These are phyloP conservation scores for Musa acuminata DNA, from an alignment of 176 grass and related monocot species.

Conservation along the genomic window DNA sequence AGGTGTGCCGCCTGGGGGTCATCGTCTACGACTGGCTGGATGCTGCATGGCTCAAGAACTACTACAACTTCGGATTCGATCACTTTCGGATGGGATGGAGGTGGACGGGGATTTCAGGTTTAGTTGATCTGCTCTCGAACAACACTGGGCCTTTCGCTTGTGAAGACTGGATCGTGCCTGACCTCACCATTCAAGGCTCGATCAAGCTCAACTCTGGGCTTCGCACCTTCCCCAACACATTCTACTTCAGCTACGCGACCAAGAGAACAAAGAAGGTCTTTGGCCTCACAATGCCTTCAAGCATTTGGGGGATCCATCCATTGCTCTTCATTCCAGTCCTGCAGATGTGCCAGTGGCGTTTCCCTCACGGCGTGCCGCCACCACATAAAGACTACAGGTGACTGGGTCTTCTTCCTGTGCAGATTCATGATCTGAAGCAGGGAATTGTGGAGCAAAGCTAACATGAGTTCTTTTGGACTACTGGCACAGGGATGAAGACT, in stretches of 20 bases:
- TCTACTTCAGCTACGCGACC: constrained; percentile 98
- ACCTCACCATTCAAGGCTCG: constrained; percentile 82
- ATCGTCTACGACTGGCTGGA: constrained; percentile 85
- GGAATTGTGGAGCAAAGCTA: neutral
- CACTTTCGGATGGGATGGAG: constrained; percentile 82
- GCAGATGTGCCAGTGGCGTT: constrained; percentile 89
- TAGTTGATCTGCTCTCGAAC: constrained; percentile 66
- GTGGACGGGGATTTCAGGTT: constrained; percentile 59
- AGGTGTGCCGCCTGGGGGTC: constrained; percentile 67
- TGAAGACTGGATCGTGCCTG: constrained; percentile 90
- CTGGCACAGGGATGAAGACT: constrained; percentile 83
- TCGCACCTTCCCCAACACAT: constrained; percentile 74
- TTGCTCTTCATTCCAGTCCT: constrained; percentile 93
- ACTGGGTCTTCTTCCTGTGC: constrained; percentile 5
- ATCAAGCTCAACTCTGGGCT: constrained; percentile 57
- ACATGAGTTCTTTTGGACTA: neutral
- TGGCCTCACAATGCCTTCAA: constrained; percentile 75
- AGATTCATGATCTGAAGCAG: neutral
- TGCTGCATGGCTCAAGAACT: constrained; percentile 82
- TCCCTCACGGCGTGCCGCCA: constrained; percentile 42
- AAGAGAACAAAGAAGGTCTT: constrained; percentile 77
- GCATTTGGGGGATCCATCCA: constrained; percentile 70
- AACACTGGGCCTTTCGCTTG: constrained; percentile 70
- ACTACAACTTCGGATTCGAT: constrained; percentile 96
- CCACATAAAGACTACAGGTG: constrained; percentile 96